These are phyloP conservation scores for Colletotrichum chlorophyti DNA, from an alignment of 2,329 filamentous ascomycete genomes.

Conservation along the genomic window DNA sequence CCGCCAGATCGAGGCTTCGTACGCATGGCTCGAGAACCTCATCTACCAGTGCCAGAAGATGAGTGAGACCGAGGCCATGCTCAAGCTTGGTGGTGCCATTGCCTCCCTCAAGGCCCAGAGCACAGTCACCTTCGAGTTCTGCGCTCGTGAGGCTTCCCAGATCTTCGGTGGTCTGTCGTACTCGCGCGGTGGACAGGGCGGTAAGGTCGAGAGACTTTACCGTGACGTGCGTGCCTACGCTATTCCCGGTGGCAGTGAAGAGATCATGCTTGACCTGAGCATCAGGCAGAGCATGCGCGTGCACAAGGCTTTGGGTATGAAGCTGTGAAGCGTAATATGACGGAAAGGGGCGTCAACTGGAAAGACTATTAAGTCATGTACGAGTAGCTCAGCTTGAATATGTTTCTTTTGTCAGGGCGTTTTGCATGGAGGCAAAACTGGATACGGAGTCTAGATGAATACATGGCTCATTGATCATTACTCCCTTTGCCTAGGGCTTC, in stretches of 20 bases:
- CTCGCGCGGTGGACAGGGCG: slow-evolving; percentile 91
- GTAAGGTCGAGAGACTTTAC: slow-evolving; percentile 93
- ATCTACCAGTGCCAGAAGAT: slow-evolving; percentile 94
- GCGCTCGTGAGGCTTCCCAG: slow-evolving; percentile 93
- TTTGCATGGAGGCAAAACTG: slow-evolving; percentile 26
- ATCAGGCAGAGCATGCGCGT: slow-evolving; percentile 91
- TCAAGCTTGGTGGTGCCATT: slow-evolving; percentile 93
- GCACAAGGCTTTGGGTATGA: slow-evolving; percentile 93
- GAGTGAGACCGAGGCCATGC: slow-evolving; percentile 94
- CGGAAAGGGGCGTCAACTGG: neutral
- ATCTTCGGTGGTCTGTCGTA: slow-evolving; percentile 97
- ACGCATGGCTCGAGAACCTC: slow-evolving; percentile 95
- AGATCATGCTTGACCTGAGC: slow-evolving; percentile 98
- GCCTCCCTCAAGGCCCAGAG: slow-evolving; percentile 92
- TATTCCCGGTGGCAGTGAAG: slow-evolving; percentile 93
- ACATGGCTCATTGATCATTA: slow-evolving; percentile 7
- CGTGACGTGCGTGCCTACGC: slow-evolving; percentile 95
- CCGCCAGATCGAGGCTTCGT: slow-evolving; percentile 95
- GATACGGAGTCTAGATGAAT: slow-evolving; percentile 13
- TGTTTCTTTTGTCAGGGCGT: slow-evolving; percentile 23
- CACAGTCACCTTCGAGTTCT: slow-evolving; percentile 96
- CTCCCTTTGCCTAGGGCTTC: too few species aligned
- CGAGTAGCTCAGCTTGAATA: slow-evolving; percentile 22
- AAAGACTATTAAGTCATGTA: slow-evolving; percentile 21
- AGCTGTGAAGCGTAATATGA: slow-evolving; percentile 65